A percentile compares a stretch with the other conserved stretches of the same genome.
Evolutionary conservation across 805 yeast genomes (phyloP).

Genomic region (Cyberlindnera bimundalis): DNA sequence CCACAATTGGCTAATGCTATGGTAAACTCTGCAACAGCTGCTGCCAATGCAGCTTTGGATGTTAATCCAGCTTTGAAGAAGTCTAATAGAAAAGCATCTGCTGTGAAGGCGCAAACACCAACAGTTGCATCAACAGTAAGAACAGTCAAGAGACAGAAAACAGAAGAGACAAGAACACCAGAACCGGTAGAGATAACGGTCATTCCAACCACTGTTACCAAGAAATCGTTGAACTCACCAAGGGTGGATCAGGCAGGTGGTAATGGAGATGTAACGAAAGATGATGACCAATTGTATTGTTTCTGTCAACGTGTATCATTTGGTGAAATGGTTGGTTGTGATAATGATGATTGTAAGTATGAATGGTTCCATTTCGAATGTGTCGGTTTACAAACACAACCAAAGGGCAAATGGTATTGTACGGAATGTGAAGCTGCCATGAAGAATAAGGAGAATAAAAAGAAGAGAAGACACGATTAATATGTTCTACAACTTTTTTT

Average conservation of each 20-base stretch:
- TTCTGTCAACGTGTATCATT: slow-evolving; percentile 91
- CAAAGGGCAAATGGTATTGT: slow-evolving; percentile 93
- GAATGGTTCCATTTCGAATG: slow-evolving; percentile 98
- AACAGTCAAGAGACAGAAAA: slow-evolving; percentile 22
- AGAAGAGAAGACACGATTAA: slow-evolving; percentile 22
- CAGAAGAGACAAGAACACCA: slow-evolving; percentile 21
- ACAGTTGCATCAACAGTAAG: slow-evolving; percentile 7
- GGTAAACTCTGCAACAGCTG: slow-evolving; percentile 12
- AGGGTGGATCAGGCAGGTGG: slow-evolving; percentile 9
- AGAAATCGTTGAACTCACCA: slow-evolving; percentile 2
- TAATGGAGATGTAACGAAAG: slow-evolving; percentile 28
- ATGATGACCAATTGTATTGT: slow-evolving; percentile 72
- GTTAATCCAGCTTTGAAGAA: slow-evolving; percentile 7
- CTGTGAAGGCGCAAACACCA: slow-evolving; percentile 17
- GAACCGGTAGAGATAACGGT: slow-evolving; percentile 11
- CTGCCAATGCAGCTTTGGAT: slow-evolving; percentile 8
- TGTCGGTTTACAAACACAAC: slow-evolving; percentile 85
- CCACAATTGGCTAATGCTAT: slow-evolving; percentile 5
- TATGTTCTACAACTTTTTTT: neutral
- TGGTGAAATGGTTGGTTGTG: slow-evolving; percentile 97
- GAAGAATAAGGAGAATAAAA: slow-evolving; percentile 27
- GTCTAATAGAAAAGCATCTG: slow-evolving; percentile 5
- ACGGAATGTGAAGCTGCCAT: slow-evolving; percentile 61
- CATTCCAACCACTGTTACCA: slow-evolving; percentile 1
- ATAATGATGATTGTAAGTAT: slow-evolving; percentile 77